These are phyloP conservation scores for Lagenaria siceraria DNA, from an alignment of 306 rosid species.

Conservation along the genomic window DNA sequence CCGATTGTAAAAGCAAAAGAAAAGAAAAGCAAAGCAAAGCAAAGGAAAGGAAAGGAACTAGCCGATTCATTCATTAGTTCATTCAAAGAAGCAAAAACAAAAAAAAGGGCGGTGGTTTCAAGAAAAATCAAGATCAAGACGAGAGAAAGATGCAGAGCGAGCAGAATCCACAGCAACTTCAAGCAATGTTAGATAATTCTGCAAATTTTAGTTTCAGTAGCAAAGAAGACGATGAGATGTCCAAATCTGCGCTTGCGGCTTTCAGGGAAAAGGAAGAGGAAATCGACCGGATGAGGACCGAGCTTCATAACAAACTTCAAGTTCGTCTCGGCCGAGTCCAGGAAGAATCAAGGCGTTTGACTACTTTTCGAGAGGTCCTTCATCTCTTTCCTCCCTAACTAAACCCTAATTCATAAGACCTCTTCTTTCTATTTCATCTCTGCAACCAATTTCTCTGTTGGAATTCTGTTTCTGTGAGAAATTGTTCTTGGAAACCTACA, in stretches of 20 bases:
- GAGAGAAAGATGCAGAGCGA: conserved; percentile 15
- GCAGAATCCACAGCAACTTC: conserved; percentile 9
- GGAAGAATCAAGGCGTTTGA: conserved; percentile 88
- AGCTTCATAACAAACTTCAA: conserved; percentile 71
- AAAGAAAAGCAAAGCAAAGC: background rate
- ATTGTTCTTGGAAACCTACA: too few relatives aligned
- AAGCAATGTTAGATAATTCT: conserved; percentile 48
- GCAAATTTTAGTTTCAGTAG: conserved; percentile 88
- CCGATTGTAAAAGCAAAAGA: background rate
- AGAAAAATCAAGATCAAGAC: background rate
- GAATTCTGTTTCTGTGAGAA: background rate
- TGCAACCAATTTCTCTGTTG: background rate
- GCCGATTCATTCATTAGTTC: background rate
- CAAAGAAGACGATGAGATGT: conserved; percentile 91
- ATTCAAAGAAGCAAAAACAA: background rate
- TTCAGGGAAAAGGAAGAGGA: conserved; percentile 90
- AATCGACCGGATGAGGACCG: conserved; percentile 80
- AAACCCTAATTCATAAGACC: background rate
- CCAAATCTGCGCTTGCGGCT: conserved; percentile 75
- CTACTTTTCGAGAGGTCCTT: conserved; percentile 73
- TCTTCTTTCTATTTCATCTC: background rate
- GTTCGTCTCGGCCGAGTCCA: conserved; percentile 80
- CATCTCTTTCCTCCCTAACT: background rate
- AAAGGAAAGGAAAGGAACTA: background rate
- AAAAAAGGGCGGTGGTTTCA: background rate